These are phyloP conservation scores for Chaetomiaceae sp. DNA, from an alignment of 2,329 filamentous ascomycete genomes.

Conservation along the genomic window DNA sequence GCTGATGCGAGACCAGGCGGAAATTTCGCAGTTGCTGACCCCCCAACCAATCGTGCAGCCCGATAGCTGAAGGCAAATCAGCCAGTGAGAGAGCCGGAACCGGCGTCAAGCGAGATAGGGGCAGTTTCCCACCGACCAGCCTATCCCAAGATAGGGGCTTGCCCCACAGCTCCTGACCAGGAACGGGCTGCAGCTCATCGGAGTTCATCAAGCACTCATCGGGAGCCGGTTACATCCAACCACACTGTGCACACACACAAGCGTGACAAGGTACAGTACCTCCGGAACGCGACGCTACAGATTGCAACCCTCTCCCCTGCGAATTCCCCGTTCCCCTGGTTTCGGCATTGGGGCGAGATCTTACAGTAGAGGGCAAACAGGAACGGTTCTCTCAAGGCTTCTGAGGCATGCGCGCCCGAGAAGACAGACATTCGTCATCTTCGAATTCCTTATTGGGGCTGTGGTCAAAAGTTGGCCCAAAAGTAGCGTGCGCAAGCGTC, in stretches of 20 bases:
- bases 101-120: conserved; percentile 16
- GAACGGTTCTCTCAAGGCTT: too few relatives aligned
- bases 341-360: neutral
- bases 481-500: neutral
- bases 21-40: conserved; percentile 12
- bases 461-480: neutral
- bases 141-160: conserved; percentile 4
- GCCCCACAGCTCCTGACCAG: neutral
- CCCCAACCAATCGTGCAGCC: conserved; percentile 14
- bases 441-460: neutral
- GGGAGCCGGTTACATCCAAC: neutral
- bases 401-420: too few relatives aligned
- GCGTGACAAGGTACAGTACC: neutral
- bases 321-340: neutral
- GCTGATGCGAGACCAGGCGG: conserved; percentile 12
- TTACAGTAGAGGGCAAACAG: neutral
- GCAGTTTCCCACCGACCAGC: neutral
- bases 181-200: neutral
- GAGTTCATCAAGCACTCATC: neutral
- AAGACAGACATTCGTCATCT: neutral
- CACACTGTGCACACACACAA: conserved; percentile 11
- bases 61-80: neutral
- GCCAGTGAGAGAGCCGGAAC: conserved; percentile 10
- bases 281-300: neutral
- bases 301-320: too few relatives aligned